Percentiles rank a stretch among this genome's conserved stretches.
These are phyloP conservation scores for Rhizopogon sp. DNA, from an alignment of 768 basidiomycete species.

Conservation along the genomic window DNA sequence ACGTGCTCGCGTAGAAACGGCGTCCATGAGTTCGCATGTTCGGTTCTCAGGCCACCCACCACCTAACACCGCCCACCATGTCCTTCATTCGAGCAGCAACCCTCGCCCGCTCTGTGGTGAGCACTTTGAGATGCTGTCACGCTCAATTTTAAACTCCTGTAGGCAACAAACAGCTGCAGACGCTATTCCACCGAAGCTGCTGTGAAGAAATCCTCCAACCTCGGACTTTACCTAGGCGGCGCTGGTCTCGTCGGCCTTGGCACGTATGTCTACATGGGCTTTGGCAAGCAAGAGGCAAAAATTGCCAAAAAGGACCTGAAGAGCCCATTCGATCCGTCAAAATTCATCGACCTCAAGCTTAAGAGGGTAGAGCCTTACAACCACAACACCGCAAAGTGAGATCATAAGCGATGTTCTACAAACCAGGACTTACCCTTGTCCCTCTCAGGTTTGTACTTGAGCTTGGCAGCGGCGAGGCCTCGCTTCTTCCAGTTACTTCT, in stretches of 20 bases:
- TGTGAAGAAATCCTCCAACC: conserved; percentile 42
- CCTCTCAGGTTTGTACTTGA: conserved; percentile 66
- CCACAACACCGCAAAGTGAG: conserved; percentile 84
- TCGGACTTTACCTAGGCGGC: conserved; percentile 44
- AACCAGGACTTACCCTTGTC: not conserved
- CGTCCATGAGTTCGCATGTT: not conserved
- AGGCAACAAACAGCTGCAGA: conserved; percentile 34
- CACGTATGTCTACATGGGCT: conserved; percentile 48
- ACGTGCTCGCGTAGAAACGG: not conserved
- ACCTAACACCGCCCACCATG: conserved; percentile 26
- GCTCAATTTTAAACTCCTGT: not conserved
- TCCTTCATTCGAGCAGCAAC: conserved; percentile 36
- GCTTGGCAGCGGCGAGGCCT: conserved; percentile 72
- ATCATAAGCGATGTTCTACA: conserved; percentile 1
- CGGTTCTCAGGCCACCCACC: conserved; percentile 12
- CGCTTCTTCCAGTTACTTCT: conserved; percentile 74
- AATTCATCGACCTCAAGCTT: conserved; percentile 77
- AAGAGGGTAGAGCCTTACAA: conserved; percentile 83
- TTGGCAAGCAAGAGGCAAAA: conserved; percentile 26
- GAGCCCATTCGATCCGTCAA: conserved; percentile 70
- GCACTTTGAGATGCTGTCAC: not conserved
- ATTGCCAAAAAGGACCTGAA: conserved; percentile 41
- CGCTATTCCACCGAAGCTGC: conserved; percentile 43
- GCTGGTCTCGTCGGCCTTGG: conserved; percentile 40
- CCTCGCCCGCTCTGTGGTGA: conserved; percentile 40